These are phyloP conservation scores for Heliocybe sulcata DNA, from an alignment of 1,284 basidiomycete species.

Conservation along the genomic window DNA sequence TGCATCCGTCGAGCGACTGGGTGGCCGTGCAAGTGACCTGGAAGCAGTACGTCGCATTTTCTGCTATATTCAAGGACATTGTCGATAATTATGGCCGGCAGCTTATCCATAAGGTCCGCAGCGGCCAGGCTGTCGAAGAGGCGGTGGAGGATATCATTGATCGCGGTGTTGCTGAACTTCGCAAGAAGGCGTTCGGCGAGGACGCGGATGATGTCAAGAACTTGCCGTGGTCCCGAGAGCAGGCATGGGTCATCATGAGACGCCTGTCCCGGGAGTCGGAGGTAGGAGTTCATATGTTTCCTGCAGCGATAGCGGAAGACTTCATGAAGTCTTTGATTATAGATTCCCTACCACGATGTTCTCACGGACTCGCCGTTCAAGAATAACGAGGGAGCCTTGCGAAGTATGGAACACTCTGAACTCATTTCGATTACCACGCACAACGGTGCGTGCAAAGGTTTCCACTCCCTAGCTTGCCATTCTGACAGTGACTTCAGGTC, in stretches of 20 bases:
- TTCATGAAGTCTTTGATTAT: slow-evolving; percentile 5
- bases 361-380: slow-evolving; percentile 89
- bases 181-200: slow-evolving; percentile 92
- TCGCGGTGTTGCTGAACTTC: slow-evolving; percentile 75
- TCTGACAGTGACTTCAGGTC: slow-evolving; percentile 38
- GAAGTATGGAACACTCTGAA: slow-evolving; percentile 87
- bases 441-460: slow-evolving; percentile 47
- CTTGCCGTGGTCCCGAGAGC: slow-evolving; percentile 80
- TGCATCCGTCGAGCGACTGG: slow-evolving; percentile 62
- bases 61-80: not conserved
- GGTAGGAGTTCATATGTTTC: slow-evolving; percentile 29
- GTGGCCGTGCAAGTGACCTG: slow-evolving; percentile 84
- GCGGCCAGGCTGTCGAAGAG: slow-evolving; percentile 65
- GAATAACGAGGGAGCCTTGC: slow-evolving; percentile 76
- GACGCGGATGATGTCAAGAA: slow-evolving; percentile 81
- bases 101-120: slow-evolving; percentile 82
- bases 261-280: slow-evolving; percentile 66
- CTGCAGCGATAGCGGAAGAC: not conserved
- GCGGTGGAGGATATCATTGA: slow-evolving; percentile 87
- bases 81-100: slow-evolving; percentile 19
- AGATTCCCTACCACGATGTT: slow-evolving; percentile 81
- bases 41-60: slow-evolving; percentile 51
- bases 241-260: slow-evolving; percentile 85
- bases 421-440: slow-evolving; percentile 75
- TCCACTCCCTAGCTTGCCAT: slow-evolving; percentile 2